Percentiles rank a stretch among this genome's conserved stretches.
These are phyloP conservation scores for Rossbeevera mucosa DNA, from an alignment of 768 basidiomycete species.

Conservation along the genomic window DNA sequence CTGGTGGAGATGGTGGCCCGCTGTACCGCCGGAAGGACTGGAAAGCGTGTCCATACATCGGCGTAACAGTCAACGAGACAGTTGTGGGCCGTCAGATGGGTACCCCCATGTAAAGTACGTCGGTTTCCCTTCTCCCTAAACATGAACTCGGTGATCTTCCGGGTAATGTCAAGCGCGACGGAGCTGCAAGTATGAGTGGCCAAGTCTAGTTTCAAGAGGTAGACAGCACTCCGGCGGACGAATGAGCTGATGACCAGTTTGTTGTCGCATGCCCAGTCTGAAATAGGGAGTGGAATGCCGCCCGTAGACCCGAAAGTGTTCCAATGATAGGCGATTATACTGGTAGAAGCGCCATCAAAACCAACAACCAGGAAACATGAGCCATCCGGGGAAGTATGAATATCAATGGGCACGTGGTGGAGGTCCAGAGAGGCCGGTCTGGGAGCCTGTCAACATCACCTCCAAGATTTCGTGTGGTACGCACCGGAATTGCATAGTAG, in stretches of 20 bases:
- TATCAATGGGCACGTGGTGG: constrained; percentile 26
- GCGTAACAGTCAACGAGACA: constrained; percentile 49
- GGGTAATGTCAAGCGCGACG: constrained; percentile 48
- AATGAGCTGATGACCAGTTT: constrained; percentile 42
- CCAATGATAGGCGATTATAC: constrained; percentile 48
- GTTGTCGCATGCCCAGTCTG: constrained; percentile 22
- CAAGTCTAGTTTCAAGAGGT: constrained; percentile 42
- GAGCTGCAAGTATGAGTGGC: constrained; percentile 36
- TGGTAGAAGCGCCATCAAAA: constrained; percentile 12
- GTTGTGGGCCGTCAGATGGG: constrained; percentile 37
- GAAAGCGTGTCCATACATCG: constrained; percentile 58
- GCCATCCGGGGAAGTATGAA: constrained; percentile 51
- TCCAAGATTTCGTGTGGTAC: not conserved
- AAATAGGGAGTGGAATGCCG: constrained; percentile 38
- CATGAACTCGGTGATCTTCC: constrained; percentile 53
- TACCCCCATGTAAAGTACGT: constrained; percentile 14
- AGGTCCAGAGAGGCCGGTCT: constrained; percentile 48
- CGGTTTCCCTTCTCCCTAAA: constrained; percentile 43
- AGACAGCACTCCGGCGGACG: constrained; percentile 36
- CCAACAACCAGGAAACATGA: constrained; percentile 43
- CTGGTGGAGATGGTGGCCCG: constrained; percentile 38
- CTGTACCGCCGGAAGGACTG: constrained; percentile 49
- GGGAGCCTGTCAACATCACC: not conserved
- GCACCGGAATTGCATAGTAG: constrained; percentile 53
- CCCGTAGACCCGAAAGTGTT: constrained; percentile 50